Evolutionary conservation across 371 early-diverging fungal genomes (phyloP).

Genomic region (Mortierella sp.): DNA sequence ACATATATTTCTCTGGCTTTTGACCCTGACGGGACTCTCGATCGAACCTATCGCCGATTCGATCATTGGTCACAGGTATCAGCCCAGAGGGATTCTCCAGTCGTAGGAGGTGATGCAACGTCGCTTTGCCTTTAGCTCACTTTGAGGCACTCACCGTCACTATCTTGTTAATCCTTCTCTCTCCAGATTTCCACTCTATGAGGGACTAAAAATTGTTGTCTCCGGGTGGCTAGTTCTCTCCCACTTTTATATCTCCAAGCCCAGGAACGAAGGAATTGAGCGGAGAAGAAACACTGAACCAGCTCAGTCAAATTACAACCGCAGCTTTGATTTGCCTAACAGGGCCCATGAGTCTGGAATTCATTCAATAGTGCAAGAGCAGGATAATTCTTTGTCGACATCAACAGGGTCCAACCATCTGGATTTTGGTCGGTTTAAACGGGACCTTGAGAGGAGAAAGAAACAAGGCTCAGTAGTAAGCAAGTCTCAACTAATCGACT

Average conservation of each 20-base stretch:
- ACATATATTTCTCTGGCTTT: constrained; percentile 43
- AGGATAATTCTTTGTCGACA: too few species aligned
- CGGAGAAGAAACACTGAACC: too few species aligned
- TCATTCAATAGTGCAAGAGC: too few species aligned
- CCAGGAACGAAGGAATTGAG: not conserved
- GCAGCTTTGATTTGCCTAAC: too few species aligned
- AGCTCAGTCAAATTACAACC: too few species aligned
- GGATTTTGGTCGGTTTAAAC: constrained; percentile 48
- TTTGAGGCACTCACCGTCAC: too few species aligned
- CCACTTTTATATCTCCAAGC: constrained; percentile 31
- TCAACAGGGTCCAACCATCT: constrained; percentile 4
- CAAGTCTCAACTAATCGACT: too few species aligned
- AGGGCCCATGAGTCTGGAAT: too few species aligned
- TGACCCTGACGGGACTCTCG: constrained; percentile 32
- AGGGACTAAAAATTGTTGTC: constrained; percentile 31
- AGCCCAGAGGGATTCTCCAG: not conserved
- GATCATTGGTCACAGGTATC: constrained; percentile 20
- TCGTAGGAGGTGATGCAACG: not conserved
- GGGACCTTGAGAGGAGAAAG: constrained; percentile 37
- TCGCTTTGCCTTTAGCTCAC: not conserved
- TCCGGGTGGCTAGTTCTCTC: constrained; percentile 44
- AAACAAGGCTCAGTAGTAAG: too few species aligned
- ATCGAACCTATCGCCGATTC: constrained; percentile 42
- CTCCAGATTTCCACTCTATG: constrained; percentile 33
- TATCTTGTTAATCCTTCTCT: not conserved